Conservation (phyloP, 306 rosid species). For the Psophocarpus tetragonolobus region DNA sequence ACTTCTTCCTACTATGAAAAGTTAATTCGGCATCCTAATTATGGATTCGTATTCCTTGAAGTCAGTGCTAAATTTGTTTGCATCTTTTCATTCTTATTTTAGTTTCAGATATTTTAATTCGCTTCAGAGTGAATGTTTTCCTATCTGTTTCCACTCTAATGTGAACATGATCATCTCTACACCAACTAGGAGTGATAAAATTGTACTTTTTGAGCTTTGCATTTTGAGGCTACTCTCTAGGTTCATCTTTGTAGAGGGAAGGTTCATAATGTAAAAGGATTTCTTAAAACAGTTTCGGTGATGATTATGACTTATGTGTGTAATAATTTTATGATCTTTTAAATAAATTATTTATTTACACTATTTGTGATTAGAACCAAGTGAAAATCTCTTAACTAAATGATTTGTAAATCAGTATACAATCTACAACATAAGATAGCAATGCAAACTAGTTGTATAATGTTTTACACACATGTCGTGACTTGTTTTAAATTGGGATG, state of each 20-base stretch:
- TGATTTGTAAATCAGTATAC: too few species aligned
- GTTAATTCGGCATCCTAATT: conserved; percentile 26
- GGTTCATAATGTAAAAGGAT: conserved; percentile 65
- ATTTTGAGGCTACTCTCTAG: conserved; percentile 85
- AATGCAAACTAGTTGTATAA: too few species aligned
- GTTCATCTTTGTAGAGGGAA: conserved; percentile 67
- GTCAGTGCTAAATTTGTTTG: conserved; percentile 80
- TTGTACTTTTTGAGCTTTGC: conserved; percentile 94
- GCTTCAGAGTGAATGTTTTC: conserved; percentile 96
- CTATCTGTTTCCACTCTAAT: conserved; percentile 86
- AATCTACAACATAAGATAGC: too few species aligned
- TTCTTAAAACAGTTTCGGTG: conserved; percentile 93
- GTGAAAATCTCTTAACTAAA: too few species aligned
- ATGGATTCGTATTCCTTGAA: conserved; percentile 86
- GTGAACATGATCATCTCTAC: conserved; percentile 91
- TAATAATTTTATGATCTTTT: not conserved
- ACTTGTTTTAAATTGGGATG: not conserved
- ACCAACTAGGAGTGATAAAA: conserved; percentile 98
- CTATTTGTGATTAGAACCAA: too few species aligned
- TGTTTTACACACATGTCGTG: too few species aligned
- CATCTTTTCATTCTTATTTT: conserved; percentile 66
- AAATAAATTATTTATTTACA: not conserved
- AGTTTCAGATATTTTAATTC: conserved; percentile 95
- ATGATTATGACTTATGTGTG: too few species aligned
- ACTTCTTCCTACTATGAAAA: not conserved